Conservation (phyloP, 2,329 filamentous ascomycete genomes). For the Neofusicoccum umdonicola region DNA sequence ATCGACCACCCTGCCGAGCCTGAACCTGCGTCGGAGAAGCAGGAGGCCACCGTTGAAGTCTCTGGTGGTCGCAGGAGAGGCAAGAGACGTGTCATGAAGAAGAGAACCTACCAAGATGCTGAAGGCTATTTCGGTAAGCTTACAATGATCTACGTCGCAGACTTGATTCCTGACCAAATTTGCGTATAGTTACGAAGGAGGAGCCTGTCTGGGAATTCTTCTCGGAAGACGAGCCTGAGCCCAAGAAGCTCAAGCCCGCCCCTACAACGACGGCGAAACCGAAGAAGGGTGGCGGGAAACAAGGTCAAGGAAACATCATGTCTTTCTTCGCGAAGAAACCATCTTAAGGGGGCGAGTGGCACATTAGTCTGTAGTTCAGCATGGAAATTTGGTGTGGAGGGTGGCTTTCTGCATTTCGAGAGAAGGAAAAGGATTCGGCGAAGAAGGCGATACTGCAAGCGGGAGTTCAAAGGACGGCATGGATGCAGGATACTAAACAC, state of each 20-base stretch:
- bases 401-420: too few species aligned
- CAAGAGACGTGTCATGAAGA: slow-evolving; percentile 78
- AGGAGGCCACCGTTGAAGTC: slow-evolving; percentile 47
- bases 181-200: slow-evolving; percentile 67
- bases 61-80: slow-evolving; percentile 69
- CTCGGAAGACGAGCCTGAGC: slow-evolving; percentile 77
- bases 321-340: slow-evolving; percentile 79
- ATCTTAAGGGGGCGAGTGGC: not conserved
- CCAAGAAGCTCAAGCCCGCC: slow-evolving; percentile 52
- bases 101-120: slow-evolving; percentile 81
- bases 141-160: slow-evolving; percentile 53
- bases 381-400: too few species aligned
- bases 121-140: slow-evolving; percentile 68
- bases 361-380: not conserved
- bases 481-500: too few species aligned
- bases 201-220: slow-evolving; percentile 88
- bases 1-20: slow-evolving; percentile 16
- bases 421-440: too few species aligned
- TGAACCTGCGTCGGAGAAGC: slow-evolving; percentile 24
- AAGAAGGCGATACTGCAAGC: too few species aligned
- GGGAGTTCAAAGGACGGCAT: too few species aligned
- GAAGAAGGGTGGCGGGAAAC: slow-evolving; percentile 43
- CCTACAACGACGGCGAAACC: slow-evolving; percentile 50
- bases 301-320: slow-evolving; percentile 78
- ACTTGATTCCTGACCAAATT: slow-evolving; percentile 35